Evolutionary conservation across 1,284 basidiomycete species (phyloP), one percentile per base, ranked within the genome.

Genomic region (Exsudoporus floridanus): DNA sequence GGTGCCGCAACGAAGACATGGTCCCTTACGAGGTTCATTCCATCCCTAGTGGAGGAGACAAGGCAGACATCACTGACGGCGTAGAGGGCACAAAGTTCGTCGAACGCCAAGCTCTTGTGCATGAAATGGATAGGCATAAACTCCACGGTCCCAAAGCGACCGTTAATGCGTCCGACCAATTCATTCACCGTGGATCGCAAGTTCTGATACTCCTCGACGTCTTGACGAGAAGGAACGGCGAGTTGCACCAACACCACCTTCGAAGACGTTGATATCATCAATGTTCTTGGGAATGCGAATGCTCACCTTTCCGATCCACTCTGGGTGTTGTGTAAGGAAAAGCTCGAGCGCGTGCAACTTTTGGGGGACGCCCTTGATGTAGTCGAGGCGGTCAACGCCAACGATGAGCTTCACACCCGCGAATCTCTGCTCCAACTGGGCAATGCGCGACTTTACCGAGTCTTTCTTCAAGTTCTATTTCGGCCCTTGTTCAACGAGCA

Each of bases 101-200:
- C 93, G 65, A 98, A 97, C 3, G 85, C 77, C 57, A 99, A 79
- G 60, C 86, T 90, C 70, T 97, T 94, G 80, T 97, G 94, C 90
- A 99, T 90, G 73, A 97, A 98, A 71, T 99, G 96, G 59, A 99
- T 99, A 5, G 96, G 96, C 90, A 98, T 97, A 69, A 95, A 97
- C 64, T 98, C 95, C 59, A 98, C 94, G 0, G 96, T 98, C 21
- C 97, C 97, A 65, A 98, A 99, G 9, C 94, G 87, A 7, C 97
- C 97, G 67, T 99, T 99, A 75, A 99, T 98, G 28, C 96, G 84
- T 0, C 97, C 97, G 14, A 99, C 96, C 35, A 98, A 84, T 71
- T 99, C 96, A 75, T 99, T 99, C 46, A 99, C 95, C 2, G 90
- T 94, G 10, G 94, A 88, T 9, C 97, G 86, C 57, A 99, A 74